These are phyloP conservation scores for Linnemannia elongata DNA, from an alignment of 192 early-diverging fungal genomes.

Conservation along the genomic window DNA sequence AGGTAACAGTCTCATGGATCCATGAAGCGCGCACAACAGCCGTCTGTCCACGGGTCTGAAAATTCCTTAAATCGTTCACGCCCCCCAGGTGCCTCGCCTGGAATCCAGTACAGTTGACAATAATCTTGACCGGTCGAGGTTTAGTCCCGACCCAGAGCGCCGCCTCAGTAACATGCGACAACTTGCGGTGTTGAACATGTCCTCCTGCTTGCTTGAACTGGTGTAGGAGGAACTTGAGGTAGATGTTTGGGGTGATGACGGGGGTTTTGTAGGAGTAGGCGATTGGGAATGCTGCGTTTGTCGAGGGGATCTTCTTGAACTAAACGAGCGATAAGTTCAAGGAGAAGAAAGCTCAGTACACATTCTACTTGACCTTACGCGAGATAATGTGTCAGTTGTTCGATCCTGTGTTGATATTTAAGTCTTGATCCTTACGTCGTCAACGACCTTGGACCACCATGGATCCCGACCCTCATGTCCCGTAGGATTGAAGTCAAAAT, in stretches of 20 bases:
- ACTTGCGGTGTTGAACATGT: slow-evolving; percentile 31
- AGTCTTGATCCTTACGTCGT: slow-evolving; percentile 48
- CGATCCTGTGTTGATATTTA: no score
- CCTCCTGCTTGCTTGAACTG: slow-evolving; percentile 73
- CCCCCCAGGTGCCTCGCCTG: slow-evolving; percentile 76
- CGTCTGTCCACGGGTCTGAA: slow-evolving; percentile 83
- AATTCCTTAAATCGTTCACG: slow-evolving; percentile 74
- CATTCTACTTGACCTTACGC: background rate
- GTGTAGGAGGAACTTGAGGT: slow-evolving; percentile 73
- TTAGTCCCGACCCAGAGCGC: slow-evolving; percentile 49
- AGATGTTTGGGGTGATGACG: slow-evolving; percentile 49
- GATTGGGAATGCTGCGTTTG: slow-evolving; percentile 34
- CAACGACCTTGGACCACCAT: slow-evolving; percentile 63
- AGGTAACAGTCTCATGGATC: slow-evolving; percentile 71
- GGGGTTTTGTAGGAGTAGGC: slow-evolving; percentile 53
- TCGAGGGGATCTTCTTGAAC: slow-evolving; percentile 39
- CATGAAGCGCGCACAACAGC: slow-evolving; percentile 80
- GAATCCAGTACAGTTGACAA: slow-evolving; percentile 89
- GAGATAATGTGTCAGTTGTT: background rate
- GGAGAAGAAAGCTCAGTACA: background rate
- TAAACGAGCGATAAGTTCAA: slow-evolving; percentile 12
- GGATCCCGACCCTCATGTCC: slow-evolving; percentile 40
- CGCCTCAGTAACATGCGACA: slow-evolving; percentile 63
- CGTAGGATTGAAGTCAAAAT: slow-evolving; percentile 49
- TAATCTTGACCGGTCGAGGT: slow-evolving; percentile 62